These are phyloP conservation scores for Paramecium caudatum DNA, from an alignment of 73 alveolate genomes.

Conservation along the genomic window DNA sequence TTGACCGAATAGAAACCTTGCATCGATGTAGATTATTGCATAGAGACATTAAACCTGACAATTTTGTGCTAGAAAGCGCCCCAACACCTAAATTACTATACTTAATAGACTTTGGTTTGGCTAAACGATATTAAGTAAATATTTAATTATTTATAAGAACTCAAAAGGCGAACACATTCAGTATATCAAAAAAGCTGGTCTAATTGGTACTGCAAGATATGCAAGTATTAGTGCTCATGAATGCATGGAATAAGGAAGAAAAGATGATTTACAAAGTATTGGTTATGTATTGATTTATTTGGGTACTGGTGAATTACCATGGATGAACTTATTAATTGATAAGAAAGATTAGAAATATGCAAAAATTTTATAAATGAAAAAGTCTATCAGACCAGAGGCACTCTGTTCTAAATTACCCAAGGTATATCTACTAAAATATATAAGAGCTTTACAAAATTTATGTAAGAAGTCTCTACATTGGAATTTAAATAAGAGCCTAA, in stretches of 20 bases:
- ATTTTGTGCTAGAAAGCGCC: conserved; percentile 78
- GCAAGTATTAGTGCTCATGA: conserved; percentile 78
- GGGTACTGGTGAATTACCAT: conserved; percentile 88
- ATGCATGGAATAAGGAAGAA: conserved; percentile 81
- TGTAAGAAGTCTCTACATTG: background rate
- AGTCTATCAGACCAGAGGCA: background rate
- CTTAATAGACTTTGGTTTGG: conserved; percentile 94
- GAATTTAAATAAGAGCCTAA: conserved; percentile 54
- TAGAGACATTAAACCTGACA: conserved; percentile 89
- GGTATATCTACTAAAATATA: too few species aligned
- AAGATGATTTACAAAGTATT: conserved; percentile 90
- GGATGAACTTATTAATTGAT: conserved; percentile 85
- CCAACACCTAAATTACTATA: conserved; percentile 76
- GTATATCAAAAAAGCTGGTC: conserved; percentile 90
- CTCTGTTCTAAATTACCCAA: background rate
- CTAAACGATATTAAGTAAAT: conserved; percentile 81
- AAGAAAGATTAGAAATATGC: conserved; percentile 85
- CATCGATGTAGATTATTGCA: conserved; percentile 81
- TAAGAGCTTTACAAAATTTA: conserved; percentile 25
- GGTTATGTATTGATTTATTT: conserved; percentile 89
- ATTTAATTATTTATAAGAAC: conserved; percentile 71
- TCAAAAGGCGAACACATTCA: conserved; percentile 92
- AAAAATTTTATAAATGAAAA: conserved; percentile 84
- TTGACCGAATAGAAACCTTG: conserved; percentile 56
- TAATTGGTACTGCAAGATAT: conserved; percentile 96